Conservation (phyloP, 2,329 filamentous ascomycete genomes). For the Aspergillus glaucus region DNA sequence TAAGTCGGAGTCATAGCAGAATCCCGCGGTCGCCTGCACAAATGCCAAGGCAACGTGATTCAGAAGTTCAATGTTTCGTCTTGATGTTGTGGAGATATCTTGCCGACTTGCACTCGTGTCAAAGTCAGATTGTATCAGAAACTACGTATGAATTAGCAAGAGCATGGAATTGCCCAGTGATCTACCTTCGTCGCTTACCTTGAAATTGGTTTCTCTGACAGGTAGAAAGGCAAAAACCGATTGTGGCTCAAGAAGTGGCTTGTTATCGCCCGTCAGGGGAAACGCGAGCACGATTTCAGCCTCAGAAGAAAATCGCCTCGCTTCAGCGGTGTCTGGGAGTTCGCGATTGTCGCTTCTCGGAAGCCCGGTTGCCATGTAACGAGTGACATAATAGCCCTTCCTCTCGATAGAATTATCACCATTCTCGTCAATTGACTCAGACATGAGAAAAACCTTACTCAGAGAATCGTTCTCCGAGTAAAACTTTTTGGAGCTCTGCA, state of each 20-base stretch:
- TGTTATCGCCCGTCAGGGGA: conserved; percentile 28
- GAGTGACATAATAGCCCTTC: conserved; percentile 25
- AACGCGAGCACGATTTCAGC: conserved; percentile 44
- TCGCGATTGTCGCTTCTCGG: conserved; percentile 16
- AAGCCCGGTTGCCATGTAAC: conserved; percentile 12
- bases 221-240: conserved; percentile 45
- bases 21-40: conserved; percentile 30
- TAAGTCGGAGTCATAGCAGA: conserved; percentile 34
- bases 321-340: background rate
- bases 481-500: conserved; percentile 1
- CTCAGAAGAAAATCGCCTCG: background rate
- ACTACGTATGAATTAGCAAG: conserved; percentile 21
- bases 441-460: background rate
- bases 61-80: conserved; percentile 34
- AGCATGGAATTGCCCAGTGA: background rate
- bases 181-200: conserved; percentile 15
- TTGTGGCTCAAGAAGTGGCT: conserved; percentile 36
- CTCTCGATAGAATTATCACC: background rate
- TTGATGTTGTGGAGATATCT: conserved; percentile 25
- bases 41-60: conserved; percentile 35
- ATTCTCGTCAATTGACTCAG: background rate
- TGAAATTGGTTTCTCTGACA: conserved; percentile 39
- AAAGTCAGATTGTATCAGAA: conserved; percentile 48
- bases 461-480: background rate
- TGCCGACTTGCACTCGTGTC: conserved; percentile 42